A percentile compares a stretch with the other conserved stretches of the same genome.
Evolutionary conservation across 2,329 filamentous ascomycete genomes (phyloP).

Genomic region (Arthrinium puccinioides): DNA sequence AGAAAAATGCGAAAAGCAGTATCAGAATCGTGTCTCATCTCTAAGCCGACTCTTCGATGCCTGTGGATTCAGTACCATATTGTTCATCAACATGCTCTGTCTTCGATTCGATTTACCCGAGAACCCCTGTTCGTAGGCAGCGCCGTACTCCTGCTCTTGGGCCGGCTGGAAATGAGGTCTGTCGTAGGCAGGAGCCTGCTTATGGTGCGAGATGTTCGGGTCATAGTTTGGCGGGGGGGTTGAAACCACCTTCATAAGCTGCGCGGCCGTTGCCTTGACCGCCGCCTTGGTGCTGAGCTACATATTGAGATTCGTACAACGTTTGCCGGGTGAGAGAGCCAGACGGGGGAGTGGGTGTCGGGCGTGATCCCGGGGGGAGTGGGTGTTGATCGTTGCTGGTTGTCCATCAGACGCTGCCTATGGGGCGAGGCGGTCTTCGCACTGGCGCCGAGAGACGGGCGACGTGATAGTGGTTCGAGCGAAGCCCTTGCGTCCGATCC

Average conservation of each 20-base stretch:
- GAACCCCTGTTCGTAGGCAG: conserved; percentile 28
- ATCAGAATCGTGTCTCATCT: conserved; percentile 40
- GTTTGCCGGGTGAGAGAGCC: conserved; percentile 17
- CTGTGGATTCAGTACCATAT: conserved; percentile 41
- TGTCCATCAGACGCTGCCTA: conserved; percentile 34
- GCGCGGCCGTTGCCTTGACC: conserved; percentile 26
- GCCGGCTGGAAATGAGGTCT: conserved; percentile 14
- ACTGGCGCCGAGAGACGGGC: conserved; percentile 46
- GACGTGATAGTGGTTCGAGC: conserved; percentile 26
- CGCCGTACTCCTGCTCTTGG: conserved; percentile 21
- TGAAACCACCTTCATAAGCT: conserved; percentile 37
- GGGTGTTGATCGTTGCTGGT: conserved; percentile 34
- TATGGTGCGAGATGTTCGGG: conserved; percentile 10
- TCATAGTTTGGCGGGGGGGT: conserved; percentile 27
- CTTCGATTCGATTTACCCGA: conserved; percentile 39
- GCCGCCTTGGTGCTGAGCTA: conserved; percentile 25
- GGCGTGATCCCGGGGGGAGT: conserved; percentile 36
- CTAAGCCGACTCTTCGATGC: conserved; percentile 45
- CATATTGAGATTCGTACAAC: conserved; percentile 37
- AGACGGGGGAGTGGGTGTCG: not conserved
- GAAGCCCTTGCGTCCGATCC: conserved; percentile 25
- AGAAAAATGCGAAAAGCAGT: not conserved
- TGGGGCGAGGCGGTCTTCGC: conserved; percentile 42
- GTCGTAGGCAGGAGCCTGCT: conserved; percentile 29
- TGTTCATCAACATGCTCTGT: conserved; percentile 54